phyloP scores from a whole-genome alignment of 305 asterid genomes.

The Solanum hybrid region DNA sequence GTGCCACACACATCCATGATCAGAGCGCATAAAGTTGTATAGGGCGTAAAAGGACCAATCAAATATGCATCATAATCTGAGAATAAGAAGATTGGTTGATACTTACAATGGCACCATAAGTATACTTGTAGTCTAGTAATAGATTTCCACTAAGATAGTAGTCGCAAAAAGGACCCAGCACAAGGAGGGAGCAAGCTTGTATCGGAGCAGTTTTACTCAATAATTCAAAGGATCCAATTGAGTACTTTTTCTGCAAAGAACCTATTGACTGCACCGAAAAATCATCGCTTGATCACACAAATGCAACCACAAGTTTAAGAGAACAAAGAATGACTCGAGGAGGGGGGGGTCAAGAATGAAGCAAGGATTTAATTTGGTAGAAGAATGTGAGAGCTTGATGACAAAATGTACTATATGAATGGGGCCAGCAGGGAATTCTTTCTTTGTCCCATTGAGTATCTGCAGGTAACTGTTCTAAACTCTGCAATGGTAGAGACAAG shows the following conservation, averaged over 20 bases:
- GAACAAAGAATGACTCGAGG: not conserved
- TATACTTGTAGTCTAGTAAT: conserved; percentile 46
- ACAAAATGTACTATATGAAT: not conserved
- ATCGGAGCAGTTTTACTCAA: conserved; percentile 95
- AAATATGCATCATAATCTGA: not conserved
- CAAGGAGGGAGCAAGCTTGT: conserved; percentile 87
- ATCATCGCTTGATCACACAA: not conserved
- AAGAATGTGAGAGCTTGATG: not conserved
- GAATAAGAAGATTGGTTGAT: not conserved
- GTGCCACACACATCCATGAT: not conserved
- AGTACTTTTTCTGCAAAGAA: conserved; percentile 90
- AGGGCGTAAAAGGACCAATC: not conserved
- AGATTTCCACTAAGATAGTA: conserved; percentile 52
- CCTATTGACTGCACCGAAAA: conserved; percentile 77
- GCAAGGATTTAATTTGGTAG: not conserved
- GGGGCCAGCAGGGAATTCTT: not conserved
- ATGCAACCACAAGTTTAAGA: conserved; percentile 7
- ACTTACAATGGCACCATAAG: conserved; percentile 65
- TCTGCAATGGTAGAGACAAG: not conserved
- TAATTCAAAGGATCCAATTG: conserved; percentile 85
- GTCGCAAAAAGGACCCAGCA: conserved; percentile 78
- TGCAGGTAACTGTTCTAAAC: not conserved
- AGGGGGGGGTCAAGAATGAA: not conserved
- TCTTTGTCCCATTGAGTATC: not conserved
- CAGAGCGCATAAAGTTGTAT: not conserved